Conservation (phyloP, 192 early-diverging fungal genomes). For the Umbelopsis sp. region DNA sequence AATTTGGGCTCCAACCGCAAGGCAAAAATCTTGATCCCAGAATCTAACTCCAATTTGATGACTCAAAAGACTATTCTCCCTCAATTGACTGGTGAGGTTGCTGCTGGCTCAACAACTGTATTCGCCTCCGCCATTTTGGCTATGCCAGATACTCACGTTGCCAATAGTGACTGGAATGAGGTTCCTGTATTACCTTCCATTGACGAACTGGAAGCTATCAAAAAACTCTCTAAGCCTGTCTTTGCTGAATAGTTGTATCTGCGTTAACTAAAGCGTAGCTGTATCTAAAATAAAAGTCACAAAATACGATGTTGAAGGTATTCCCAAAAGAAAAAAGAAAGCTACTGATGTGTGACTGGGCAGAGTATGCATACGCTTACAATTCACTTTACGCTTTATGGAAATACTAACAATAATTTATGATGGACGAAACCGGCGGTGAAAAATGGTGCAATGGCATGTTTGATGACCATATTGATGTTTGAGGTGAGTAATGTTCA, state of each 20-base stretch:
- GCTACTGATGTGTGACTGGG: too few relatives aligned
- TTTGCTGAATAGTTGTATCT: not conserved
- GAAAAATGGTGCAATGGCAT: too few relatives aligned
- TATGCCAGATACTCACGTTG: not conserved
- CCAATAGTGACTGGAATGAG: not conserved
- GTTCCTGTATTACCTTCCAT: not conserved
- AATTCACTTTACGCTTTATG: too few relatives aligned
- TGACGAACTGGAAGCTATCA: not conserved
- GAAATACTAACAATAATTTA: too few relatives aligned
- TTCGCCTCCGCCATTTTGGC: conserved; percentile 4
- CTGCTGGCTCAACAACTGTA: not conserved
- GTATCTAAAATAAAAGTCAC: not conserved
- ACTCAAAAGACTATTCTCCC: conserved; percentile 3
- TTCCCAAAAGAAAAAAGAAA: too few relatives aligned
- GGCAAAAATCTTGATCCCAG: not conserved
- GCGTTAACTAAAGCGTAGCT: not conserved
- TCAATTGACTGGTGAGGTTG: not conserved
- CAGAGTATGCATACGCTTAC: too few relatives aligned
- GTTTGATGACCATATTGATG: too few relatives aligned
- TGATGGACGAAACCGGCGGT: too few relatives aligned
- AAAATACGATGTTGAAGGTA: too few relatives aligned
- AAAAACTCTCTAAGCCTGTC: not conserved
- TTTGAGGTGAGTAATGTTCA: too few relatives aligned
- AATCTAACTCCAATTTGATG: conserved; percentile 24
- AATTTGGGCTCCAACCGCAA: conserved; percentile 14